Evolutionary conservation across 345 rosid species (phyloP).

Genomic region (Eucalyptus erythrocorys): DNA sequence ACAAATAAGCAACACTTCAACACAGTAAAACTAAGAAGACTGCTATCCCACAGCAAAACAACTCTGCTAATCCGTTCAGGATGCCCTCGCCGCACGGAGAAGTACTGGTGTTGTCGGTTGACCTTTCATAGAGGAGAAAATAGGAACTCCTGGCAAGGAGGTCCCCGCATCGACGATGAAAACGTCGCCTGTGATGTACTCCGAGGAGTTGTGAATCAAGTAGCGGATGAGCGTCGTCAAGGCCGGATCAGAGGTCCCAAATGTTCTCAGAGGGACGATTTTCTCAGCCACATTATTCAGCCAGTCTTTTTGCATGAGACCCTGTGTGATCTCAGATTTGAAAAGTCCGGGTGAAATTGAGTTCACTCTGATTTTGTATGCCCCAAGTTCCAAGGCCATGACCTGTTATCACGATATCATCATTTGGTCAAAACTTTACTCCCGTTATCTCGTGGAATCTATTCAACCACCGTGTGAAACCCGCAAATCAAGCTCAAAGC

Average conservation of each 20-base stretch:
- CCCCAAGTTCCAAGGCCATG: conserved; percentile 73
- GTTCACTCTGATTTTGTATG: conserved; percentile 66
- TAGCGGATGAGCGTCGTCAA: conserved; percentile 56
- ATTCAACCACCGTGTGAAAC: background rate
- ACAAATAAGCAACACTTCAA: background rate
- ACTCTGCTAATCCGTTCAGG: background rate
- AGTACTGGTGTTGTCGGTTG: background rate
- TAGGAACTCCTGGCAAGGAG: conserved; percentile 50
- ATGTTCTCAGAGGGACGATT: conserved; percentile 25
- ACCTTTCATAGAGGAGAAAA: conserved; percentile 41
- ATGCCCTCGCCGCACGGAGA: background rate
- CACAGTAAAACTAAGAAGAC: background rate
- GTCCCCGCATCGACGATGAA: conserved; percentile 56
- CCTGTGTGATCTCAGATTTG: conserved; percentile 59
- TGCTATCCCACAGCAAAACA: background rate
- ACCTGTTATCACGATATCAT: conserved; percentile 3
- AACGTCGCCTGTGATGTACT: conserved; percentile 42
- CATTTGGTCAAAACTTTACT: background rate
- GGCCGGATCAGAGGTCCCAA: conserved; percentile 52
- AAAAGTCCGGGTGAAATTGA: conserved; percentile 66
- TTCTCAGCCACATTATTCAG: conserved; percentile 17
- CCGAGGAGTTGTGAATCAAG: conserved; percentile 60
- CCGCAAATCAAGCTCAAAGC: background rate
- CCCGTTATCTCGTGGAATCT: background rate
- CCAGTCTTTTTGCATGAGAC: conserved; percentile 53